Conservation (phyloP, 257 asterid genomes). For the Fraxinus anomala region DNA sequence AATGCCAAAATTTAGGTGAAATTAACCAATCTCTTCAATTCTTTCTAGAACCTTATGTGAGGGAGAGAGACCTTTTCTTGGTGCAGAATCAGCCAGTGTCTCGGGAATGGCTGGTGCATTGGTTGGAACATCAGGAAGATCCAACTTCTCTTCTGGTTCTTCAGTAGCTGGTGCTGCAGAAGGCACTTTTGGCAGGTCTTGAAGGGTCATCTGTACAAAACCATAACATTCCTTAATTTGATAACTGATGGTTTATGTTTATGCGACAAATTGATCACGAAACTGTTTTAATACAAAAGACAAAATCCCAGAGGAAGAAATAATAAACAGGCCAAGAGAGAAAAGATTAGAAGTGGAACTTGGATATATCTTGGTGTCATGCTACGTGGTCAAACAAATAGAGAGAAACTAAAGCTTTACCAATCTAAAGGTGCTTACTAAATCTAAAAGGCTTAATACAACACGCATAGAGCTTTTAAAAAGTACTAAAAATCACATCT, state of each 20-base stretch:
- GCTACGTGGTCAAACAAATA: background rate
- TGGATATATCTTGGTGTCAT: background rate
- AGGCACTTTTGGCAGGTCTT: conserved; percentile 79
- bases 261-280: background rate
- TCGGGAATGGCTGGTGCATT: conserved; percentile 53
- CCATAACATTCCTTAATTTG: conserved; percentile 10
- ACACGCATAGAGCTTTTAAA: background rate
- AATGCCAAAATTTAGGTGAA: background rate
- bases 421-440: background rate
- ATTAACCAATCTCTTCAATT: background rate
- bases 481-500: too few species aligned
- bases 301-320: background rate
- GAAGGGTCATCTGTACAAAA: conserved; percentile 55
- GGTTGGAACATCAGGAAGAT: conserved; percentile 89
- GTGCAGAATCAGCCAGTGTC: conserved; percentile 31
- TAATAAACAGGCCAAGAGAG: background rate
- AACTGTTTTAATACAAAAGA: background rate
- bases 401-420: background rate
- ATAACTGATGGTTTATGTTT: background rate
- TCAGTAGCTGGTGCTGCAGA: conserved; percentile 36
- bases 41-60: conserved; percentile 1
- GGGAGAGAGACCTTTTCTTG: conserved; percentile 55
- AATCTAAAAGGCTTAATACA: background rate
- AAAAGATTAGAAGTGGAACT: background rate
- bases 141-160: conserved; percentile 56